phyloP scores from a whole-genome alignment of 768 basidiomycete species.

The Rhodotorula diobovata region DNA sequence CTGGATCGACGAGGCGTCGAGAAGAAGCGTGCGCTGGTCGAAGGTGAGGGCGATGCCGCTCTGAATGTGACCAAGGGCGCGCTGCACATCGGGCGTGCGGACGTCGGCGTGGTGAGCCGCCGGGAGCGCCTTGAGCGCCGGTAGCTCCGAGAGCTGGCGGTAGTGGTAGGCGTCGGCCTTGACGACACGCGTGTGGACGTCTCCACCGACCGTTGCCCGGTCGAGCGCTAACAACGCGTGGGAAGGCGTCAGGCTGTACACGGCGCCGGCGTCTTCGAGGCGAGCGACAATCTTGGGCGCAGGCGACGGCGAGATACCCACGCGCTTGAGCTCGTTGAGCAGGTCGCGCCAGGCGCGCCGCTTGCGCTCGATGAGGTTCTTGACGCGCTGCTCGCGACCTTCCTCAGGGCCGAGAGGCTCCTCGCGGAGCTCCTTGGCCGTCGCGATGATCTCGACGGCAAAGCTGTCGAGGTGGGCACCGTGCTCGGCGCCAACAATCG shows the following conservation, averaged over 20 bases:
- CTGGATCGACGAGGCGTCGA: slow-evolving; percentile 6
- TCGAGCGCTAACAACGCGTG: slow-evolving; percentile 15
- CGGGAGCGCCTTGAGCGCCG: slow-evolving; percentile 61
- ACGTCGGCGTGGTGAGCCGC: slow-evolving; percentile 73
- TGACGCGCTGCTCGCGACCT: slow-evolving; percentile 56
- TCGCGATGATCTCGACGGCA: slow-evolving; percentile 56
- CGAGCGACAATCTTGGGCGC: slow-evolving; percentile 28
- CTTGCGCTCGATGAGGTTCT: slow-evolving; percentile 73
- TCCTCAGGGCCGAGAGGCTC: slow-evolving; percentile 53
- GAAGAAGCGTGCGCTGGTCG: slow-evolving; percentile 26
- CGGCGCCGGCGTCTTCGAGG: slow-evolving; percentile 27
- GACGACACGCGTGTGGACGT: slow-evolving; percentile 2
- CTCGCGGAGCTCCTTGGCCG: slow-evolving; percentile 46
- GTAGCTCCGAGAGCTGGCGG: slow-evolving; percentile 61
- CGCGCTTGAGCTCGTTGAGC: slow-evolving; percentile 75
- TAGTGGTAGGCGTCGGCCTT: slow-evolving; percentile 44
- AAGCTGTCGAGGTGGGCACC: slow-evolving; percentile 59
- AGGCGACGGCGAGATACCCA: slow-evolving; percentile 56
- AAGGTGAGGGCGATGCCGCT: slow-evolving; percentile 56
- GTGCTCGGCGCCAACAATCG: slow-evolving; percentile 58
- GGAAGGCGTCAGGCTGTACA: slow-evolving; percentile 18
- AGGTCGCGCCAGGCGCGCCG: slow-evolving; percentile 85
- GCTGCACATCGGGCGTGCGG: slow-evolving; percentile 76
- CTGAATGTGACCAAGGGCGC: slow-evolving; percentile 72
- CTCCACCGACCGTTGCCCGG: neutral